A percentile compares a stretch with the other conserved stretches of the same genome.
Evolutionary conservation across 768 basidiomycete genomes (phyloP).

Genomic region (Tylopilus cervinicoccineus): DNA sequence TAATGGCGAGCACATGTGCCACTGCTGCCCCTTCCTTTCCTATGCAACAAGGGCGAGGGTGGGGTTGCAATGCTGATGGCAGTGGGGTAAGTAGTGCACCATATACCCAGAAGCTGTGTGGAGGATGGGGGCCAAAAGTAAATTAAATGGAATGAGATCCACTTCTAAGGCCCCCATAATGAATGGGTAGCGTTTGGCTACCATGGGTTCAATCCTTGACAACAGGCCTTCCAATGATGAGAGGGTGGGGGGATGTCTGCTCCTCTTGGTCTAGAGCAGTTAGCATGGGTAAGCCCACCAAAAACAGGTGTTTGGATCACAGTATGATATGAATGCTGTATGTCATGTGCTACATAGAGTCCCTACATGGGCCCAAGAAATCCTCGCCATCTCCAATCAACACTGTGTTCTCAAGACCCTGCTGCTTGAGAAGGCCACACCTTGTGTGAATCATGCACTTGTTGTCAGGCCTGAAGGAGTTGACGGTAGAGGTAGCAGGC

Average conservation of each 20-base stretch:
- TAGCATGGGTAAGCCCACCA: slow-evolving; percentile 48
- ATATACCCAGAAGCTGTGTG: too few species aligned
- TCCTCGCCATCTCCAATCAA: slow-evolving; percentile 69
- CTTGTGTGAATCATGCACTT: slow-evolving; percentile 66
- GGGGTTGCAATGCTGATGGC: too few species aligned
- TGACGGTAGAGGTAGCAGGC: slow-evolving; percentile 58
- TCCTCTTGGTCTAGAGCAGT: slow-evolving; percentile 65
- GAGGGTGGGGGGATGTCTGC: slow-evolving; percentile 66
- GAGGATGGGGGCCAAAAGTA: too few species aligned
- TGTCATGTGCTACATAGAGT: background rate
- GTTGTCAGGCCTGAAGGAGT: slow-evolving; percentile 58
- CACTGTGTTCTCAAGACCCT: slow-evolving; percentile 64
- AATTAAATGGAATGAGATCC: too few species aligned
- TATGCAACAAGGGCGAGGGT: too few species aligned
- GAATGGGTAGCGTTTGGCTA: slow-evolving; percentile 56
- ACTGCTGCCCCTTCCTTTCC: too few species aligned
- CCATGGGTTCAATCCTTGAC: slow-evolving; percentile 60
- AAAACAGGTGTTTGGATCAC: slow-evolving; percentile 55
- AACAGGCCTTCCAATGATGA: slow-evolving; percentile 65
- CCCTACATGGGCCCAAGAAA: slow-evolving; percentile 45
- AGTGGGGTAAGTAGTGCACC: too few species aligned
- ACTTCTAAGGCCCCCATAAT: too few species aligned
- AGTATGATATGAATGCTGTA: slow-evolving; percentile 3
- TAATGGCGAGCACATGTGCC: too few species aligned
- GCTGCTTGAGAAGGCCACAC: slow-evolving; percentile 57